A percentile compares a stretch with the other conserved stretches of the same genome.
Evolutionary conservation across 306 rosid genomes (phyloP).

Genomic region (Gleditsia sinensis): DNA sequence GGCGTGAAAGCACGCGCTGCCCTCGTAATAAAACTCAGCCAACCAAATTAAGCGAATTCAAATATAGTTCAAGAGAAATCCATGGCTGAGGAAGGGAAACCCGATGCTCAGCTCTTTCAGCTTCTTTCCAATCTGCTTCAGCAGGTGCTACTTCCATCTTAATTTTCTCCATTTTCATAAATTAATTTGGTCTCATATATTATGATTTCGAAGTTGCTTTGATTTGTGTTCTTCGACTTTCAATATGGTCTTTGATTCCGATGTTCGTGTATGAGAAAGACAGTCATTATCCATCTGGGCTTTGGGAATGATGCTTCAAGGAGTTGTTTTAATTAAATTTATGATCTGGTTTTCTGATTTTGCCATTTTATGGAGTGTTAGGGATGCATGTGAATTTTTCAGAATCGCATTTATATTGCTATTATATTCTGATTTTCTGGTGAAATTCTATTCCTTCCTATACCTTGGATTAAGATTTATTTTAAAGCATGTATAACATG

Average conservation of each 20-base stretch:
- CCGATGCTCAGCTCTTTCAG: constrained; percentile 75
- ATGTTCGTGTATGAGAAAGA: background rate
- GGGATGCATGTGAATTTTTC: constrained; percentile 11
- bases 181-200: background rate
- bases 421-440: background rate
- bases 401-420: constrained; percentile 15
- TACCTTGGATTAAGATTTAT: background rate
- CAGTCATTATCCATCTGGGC: background rate
- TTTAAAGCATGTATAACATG: background rate
- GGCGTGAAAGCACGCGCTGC: background rate
- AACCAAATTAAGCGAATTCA: background rate
- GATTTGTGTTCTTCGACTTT: background rate
- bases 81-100: constrained; percentile 69
- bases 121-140: constrained; percentile 79
- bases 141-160: constrained; percentile 51
- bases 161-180: background rate
- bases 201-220: background rate
- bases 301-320: background rate
- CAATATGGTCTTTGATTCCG: background rate
- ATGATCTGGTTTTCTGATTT: constrained; percentile 18
- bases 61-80: background rate
- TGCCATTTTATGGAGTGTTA: background rate
- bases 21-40: background rate
- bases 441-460: constrained; percentile 1
- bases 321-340: background rate